phyloP scores from a whole-genome alignment of 805 yeast genomes.

The Saturnispora quitensis region DNA sequence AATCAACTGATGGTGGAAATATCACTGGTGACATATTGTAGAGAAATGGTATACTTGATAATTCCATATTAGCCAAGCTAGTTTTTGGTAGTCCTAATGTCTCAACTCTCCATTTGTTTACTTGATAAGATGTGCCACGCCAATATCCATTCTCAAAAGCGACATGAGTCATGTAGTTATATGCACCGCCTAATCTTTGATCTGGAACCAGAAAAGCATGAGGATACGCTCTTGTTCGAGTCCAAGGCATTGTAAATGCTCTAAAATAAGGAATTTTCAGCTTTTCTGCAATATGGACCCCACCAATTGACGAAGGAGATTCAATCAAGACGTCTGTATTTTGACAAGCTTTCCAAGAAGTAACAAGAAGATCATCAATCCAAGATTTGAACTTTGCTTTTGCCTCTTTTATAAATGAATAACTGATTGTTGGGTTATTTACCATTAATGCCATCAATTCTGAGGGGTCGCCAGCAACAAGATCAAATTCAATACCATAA shows the following conservation, averaged over 20 bases:
- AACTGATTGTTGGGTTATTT: conserved; percentile 78
- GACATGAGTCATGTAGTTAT: conserved; percentile 86
- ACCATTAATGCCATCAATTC: conserved; percentile 91
- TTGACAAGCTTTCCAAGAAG: conserved; percentile 86
- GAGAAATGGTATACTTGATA: conserved; percentile 73
- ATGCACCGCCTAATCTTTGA: conserved; percentile 85
- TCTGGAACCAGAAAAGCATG: conserved; percentile 95
- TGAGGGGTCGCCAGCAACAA: conserved; percentile 88
- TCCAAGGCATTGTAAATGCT: conserved; percentile 99
- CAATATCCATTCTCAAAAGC: conserved; percentile 89
- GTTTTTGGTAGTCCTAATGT: conserved; percentile 60
- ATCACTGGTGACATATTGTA: conserved; percentile 85
- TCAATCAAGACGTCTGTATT: conserved; percentile 77
- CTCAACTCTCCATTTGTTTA: conserved; percentile 79
- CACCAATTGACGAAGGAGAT: conserved; percentile 95
- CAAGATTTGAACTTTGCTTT: conserved; percentile 69
- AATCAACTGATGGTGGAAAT: conserved; percentile 88
- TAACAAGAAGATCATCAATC: conserved; percentile 61
- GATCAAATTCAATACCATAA: conserved; percentile 60
- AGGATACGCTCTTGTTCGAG: conserved; percentile 89
- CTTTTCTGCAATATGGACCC: conserved; percentile 92
- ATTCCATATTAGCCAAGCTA: conserved; percentile 60
- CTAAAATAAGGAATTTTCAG: conserved; percentile 81
- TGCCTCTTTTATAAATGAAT: conserved; percentile 76
- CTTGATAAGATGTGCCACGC: conserved; percentile 83